Percentiles rank a stretch among this genome's conserved stretches.
These are phyloP conservation scores for Castanea sativa DNA, from an alignment of 306 rosid genomes.

Conservation along the genomic window DNA sequence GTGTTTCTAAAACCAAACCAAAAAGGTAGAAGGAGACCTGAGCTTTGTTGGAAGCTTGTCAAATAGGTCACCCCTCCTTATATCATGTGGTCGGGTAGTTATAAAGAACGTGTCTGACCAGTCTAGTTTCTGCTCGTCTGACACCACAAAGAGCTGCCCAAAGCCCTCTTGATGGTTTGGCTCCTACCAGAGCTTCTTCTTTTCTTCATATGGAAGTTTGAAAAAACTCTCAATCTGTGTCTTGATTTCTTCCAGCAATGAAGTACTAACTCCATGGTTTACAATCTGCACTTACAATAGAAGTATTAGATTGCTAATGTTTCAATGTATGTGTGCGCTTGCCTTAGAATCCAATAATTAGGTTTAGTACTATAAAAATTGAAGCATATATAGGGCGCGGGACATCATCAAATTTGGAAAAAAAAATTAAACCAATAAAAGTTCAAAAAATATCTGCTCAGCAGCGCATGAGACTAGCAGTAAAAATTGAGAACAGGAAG, in stretches of 20 bases:
- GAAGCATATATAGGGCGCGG: too few species aligned
- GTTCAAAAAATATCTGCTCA: too few species aligned
- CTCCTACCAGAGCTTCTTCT: conserved; percentile 35
- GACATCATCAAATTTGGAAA: too few species aligned
- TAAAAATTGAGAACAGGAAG: too few species aligned
- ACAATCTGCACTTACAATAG: neutral
- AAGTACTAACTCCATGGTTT: conserved; percentile 28
- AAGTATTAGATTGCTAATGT: neutral
- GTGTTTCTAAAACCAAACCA: neutral
- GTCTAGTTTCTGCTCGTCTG: conserved; percentile 44
- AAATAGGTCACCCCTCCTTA: conserved; percentile 21
- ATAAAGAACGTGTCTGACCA: conserved; percentile 41
- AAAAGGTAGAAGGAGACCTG: conserved; percentile 10
- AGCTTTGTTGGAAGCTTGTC: conserved; percentile 33
- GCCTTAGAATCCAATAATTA: neutral
- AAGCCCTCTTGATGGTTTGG: conserved; percentile 32
- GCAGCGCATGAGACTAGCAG: too few species aligned
- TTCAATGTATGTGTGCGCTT: too few species aligned
- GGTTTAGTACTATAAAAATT: too few species aligned
- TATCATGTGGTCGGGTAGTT: conserved; percentile 23
- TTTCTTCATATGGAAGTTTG: conserved; percentile 31
- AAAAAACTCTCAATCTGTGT: conserved; percentile 24
- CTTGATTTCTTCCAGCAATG: conserved; percentile 28
- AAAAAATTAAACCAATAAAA: too few species aligned
- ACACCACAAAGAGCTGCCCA: conserved; percentile 38